Evolutionary conservation across 2,329 filamentous ascomycete genomes (phyloP), one percentile per base, ranked within the genome.

Genomic region (Trichoderma arundinaceum): DNA sequence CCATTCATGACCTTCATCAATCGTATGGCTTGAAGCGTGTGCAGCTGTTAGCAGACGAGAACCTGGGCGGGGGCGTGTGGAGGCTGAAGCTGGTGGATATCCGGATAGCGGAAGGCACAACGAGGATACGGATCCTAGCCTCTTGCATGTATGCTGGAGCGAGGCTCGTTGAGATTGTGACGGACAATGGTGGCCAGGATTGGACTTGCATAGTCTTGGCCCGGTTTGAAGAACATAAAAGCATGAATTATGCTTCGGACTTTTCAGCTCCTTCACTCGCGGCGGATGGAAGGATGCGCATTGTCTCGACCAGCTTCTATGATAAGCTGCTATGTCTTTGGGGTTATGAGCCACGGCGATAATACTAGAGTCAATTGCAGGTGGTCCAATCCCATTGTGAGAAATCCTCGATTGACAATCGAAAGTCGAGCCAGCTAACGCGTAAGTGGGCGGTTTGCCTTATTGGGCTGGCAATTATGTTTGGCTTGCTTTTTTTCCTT

Each of bases 81-180:
- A 84, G 94, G 65, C 75, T 98, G 63, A 91, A 91, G 73, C 71
- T 90, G 44, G 77, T 92, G 9, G 73, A 76, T 2, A 60, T 74
- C 17, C 71, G 69, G 19, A 52, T 66, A 17, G 67, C 67, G 17
- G 67, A 53, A 5, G 77, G 74, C 64, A 66, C 51, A 9, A 74
- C 73, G 68, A 74, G 74, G 54, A 66, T 78, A 33, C 75, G 83
- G 51, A 78, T 96, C n/a, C 80, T 97, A 46, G 94, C 90, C 15
- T 96, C 92, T 52, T 97, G 95, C 74, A 98, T 98, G 94, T 91
- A 97, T 79, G 92, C 91, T 2, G 95, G 95, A 0, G 84, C 87
- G 9, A 86, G 89, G 62, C 78, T 98, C n/a, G 72, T 90, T 7
- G 78, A 82, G 44, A 72, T 87, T 17, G 67, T 70, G 9, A 74